Evolutionary conservation across 257 asterid genomes (phyloP).

Genomic region (Scutellaria galericulata): DNA sequence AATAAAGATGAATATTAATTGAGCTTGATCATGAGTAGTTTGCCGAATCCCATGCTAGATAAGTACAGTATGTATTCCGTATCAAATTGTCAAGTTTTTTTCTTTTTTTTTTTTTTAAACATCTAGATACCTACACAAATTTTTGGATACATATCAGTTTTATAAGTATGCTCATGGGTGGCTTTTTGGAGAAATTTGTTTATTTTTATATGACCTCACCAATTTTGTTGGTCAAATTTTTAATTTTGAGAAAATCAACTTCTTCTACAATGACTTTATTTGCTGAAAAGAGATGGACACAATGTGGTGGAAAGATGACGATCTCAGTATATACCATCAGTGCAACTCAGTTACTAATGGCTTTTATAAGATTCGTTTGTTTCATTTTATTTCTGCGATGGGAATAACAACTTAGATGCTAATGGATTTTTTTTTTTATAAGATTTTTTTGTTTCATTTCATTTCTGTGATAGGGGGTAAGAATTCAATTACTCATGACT

Average conservation of each 20-base stretch:
- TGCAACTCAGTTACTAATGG: conserved; percentile 18
- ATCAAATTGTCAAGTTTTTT: background rate
- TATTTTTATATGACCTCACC: too few species aligned
- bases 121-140: background rate
- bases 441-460: background rate
- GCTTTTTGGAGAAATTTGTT: too few species aligned
- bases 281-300: too few species aligned
- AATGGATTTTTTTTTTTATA: background rate
- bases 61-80: background rate
- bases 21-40: too few species aligned
- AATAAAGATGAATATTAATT: too few species aligned
- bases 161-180: too few species aligned
- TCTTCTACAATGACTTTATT: too few species aligned
- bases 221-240: too few species aligned
- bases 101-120: conserved; percentile 1
- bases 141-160: background rate
- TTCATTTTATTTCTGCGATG: background rate
- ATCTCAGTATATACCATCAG: too few species aligned
- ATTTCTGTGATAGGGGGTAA: background rate
- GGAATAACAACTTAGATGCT: background rate
- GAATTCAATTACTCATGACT: conserved; percentile 26
- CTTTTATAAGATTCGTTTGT: background rate
- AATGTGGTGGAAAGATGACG: too few species aligned
- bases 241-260: too few species aligned
- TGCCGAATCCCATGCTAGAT: background rate